phyloP scores from a whole-genome alignment of 768 basidiomycete genomes.

The Calocera viscosa region DNA sequence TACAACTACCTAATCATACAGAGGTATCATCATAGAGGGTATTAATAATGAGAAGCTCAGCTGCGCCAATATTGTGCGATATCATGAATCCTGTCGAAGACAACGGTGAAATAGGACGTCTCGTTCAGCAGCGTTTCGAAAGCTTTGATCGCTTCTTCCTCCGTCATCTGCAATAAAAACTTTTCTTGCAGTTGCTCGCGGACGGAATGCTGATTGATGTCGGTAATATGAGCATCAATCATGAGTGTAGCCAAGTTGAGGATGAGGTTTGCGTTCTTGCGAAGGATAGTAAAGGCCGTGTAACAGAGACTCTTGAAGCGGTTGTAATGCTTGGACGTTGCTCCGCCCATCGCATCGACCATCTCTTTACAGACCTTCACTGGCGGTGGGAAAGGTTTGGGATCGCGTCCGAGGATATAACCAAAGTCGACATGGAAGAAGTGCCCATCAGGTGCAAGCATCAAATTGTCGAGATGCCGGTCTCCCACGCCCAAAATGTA shows the following conservation, averaged over 20 bases:
- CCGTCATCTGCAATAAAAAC: slow-evolving; percentile 84
- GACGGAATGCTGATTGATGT: slow-evolving; percentile 84
- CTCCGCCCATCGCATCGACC: slow-evolving; percentile 99
- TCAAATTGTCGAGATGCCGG: slow-evolving; percentile 88
- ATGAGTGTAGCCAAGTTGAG: slow-evolving; percentile 92
- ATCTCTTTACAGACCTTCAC: slow-evolving; percentile 99
- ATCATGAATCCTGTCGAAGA: slow-evolving; percentile 88
- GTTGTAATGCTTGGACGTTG: slow-evolving; percentile 84
- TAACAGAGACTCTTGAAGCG: slow-evolving; percentile 95
- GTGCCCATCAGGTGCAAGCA: slow-evolving; percentile 87
- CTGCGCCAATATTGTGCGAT: slow-evolving; percentile 53
- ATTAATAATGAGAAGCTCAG: neutral
- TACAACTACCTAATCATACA: neutral
- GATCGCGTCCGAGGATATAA: slow-evolving; percentile 93
- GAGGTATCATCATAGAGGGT: neutral
- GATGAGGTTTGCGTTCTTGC: slow-evolving; percentile 95
- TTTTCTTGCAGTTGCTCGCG: slow-evolving; percentile 91
- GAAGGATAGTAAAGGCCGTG: slow-evolving; percentile 91
- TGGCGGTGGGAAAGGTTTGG: slow-evolving; percentile 93
- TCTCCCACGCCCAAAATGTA: slow-evolving; percentile 95
- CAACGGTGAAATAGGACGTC: slow-evolving; percentile 83
- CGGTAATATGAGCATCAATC: slow-evolving; percentile 95
- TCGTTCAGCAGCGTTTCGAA: slow-evolving; percentile 90
- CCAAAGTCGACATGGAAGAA: slow-evolving; percentile 99
- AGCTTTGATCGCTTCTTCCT: slow-evolving; percentile 95